Conservation (phyloP, 352 stramenopile species). For the Globisporangium apiculatum region DNA sequence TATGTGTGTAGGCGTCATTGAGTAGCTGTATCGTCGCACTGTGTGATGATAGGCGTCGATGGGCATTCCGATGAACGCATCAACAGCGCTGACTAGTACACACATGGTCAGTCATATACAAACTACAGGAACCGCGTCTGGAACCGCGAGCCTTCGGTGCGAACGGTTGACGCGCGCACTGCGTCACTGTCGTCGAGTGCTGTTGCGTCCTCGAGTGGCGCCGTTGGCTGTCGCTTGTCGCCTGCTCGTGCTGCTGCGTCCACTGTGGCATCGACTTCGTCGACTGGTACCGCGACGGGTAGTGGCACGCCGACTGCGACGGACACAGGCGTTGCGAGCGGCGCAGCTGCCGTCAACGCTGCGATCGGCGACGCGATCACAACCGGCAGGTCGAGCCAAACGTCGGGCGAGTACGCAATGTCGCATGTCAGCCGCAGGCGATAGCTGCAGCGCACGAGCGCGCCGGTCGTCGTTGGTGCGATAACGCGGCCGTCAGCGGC, state of each 20-base stretch:
- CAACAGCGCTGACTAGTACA: no score
- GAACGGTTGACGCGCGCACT: not conserved
- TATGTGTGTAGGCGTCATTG: not conserved
- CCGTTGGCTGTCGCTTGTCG: not conserved
- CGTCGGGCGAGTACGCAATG: slow-evolving; percentile 31
- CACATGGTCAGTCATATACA: no score
- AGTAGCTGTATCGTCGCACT: no score
- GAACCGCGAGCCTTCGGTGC: no score
- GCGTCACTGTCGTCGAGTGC: not conserved
- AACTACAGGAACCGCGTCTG: no score
- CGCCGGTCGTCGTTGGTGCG: slow-evolving; percentile 21
- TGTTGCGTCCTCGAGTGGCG: not conserved
- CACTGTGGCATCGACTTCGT: no score
- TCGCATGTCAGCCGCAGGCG: slow-evolving; percentile 30
- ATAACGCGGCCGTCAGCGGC: slow-evolving; percentile 8
- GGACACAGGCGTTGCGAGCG: not conserved
- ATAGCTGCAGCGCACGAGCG: slow-evolving; percentile 27
- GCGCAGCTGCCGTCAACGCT: not conserved
- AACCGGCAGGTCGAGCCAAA: slow-evolving; percentile 22
- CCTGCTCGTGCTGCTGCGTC: no score
- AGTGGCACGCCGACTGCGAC: not conserved
- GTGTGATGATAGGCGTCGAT: no score
- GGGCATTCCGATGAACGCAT: no score
- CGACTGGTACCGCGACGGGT: not conserved
- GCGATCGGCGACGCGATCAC: not conserved